phyloP scores from a whole-genome alignment of 1,139 yeast genomes.

The Citeromyces siamensis region DNA sequence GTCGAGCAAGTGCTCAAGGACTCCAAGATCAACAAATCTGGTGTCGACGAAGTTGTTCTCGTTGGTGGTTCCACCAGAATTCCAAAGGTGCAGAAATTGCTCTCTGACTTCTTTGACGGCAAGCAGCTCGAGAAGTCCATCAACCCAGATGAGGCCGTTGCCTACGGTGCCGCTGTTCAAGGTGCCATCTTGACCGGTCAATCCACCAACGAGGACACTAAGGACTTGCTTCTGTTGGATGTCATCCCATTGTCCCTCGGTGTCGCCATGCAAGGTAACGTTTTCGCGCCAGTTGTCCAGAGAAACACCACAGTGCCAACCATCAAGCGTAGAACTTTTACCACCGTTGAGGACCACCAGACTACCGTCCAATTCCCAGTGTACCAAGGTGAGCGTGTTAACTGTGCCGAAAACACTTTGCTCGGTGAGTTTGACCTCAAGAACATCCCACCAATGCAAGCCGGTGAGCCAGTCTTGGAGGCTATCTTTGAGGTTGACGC shows the following conservation, averaged over 20 bases:
- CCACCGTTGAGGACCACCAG: constrained; percentile 99
- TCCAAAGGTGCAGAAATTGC: constrained; percentile 84
- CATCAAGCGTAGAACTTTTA: constrained; percentile 99
- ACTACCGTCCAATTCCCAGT: constrained; percentile 99
- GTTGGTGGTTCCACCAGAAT: constrained; percentile 94
- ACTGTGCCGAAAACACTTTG: constrained; percentile 98
- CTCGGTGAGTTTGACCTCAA: constrained; percentile 99
- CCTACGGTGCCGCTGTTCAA: constrained; percentile 99
- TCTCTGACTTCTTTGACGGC: constrained; percentile 81
- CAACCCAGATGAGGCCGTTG: constrained; percentile 99
- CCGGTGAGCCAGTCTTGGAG: constrained; percentile 99
- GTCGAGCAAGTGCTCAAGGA: constrained; percentile 82
- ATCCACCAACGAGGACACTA: constrained; percentile 84
- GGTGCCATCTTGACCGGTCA: constrained; percentile 99
- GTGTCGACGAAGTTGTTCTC: constrained; percentile 74
- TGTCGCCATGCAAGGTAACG: constrained; percentile 99
- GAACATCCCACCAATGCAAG: constrained; percentile 98
- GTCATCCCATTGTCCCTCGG: constrained; percentile 98
- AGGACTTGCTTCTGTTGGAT: constrained; percentile 94
- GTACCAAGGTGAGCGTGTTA: constrained; percentile 99
- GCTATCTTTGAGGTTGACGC: constrained; percentile 99
- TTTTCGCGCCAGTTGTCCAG: constrained; percentile 98
- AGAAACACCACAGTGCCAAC: constrained; percentile 99
- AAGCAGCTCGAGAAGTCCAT: constrained; percentile 88
- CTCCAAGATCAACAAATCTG: constrained; percentile 64